Conservation (phyloP, 768 basidiomycete genomes). For the Tulasnella sp. region DNA sequence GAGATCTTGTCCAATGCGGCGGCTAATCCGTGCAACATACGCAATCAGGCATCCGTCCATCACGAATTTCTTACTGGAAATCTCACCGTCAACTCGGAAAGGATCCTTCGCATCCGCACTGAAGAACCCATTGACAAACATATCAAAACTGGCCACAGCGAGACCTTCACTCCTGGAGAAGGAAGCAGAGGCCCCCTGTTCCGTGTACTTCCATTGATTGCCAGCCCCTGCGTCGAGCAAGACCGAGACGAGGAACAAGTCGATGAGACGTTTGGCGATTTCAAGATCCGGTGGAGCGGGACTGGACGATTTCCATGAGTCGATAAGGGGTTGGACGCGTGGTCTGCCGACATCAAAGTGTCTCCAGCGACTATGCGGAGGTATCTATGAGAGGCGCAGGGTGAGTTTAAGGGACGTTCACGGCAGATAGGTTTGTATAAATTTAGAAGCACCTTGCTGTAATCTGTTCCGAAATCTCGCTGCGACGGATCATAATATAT, state of each 20-base stretch:
- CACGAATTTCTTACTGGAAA: no score
- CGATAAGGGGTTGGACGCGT: slow-evolving; percentile 55
- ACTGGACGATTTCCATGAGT: slow-evolving; percentile 43
- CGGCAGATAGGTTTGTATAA: slow-evolving; percentile 16
- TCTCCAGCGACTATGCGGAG: slow-evolving; percentile 83
- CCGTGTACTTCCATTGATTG: slow-evolving; percentile 67
- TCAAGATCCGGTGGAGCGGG: slow-evolving; percentile 38
- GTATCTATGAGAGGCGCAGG: slow-evolving; percentile 46
- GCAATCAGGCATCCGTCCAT: not conserved
- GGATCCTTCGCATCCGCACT: slow-evolving; percentile 55
- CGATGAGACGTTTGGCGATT: slow-evolving; percentile 65
- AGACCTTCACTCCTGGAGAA: slow-evolving; percentile 73
- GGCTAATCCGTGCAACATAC: slow-evolving; percentile 39
- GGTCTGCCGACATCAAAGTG: slow-evolving; percentile 67
- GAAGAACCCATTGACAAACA: slow-evolving; percentile 82
- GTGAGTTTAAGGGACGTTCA: not conserved
- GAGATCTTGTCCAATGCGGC: slow-evolving; percentile 61
- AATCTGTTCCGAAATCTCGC: slow-evolving; percentile 75
- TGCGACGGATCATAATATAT: slow-evolving; percentile 28
- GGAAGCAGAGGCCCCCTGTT: slow-evolving; percentile 41
- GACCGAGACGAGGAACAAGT: slow-evolving; percentile 85
- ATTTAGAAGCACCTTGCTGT: slow-evolving; percentile 42
- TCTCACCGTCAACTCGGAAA: slow-evolving; percentile 71
- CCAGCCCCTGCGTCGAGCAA: slow-evolving; percentile 94
- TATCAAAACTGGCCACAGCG: slow-evolving; percentile 81